Evolutionary conservation across 805 yeast species (phyloP).

Genomic region (Ogataea neopini): DNA sequence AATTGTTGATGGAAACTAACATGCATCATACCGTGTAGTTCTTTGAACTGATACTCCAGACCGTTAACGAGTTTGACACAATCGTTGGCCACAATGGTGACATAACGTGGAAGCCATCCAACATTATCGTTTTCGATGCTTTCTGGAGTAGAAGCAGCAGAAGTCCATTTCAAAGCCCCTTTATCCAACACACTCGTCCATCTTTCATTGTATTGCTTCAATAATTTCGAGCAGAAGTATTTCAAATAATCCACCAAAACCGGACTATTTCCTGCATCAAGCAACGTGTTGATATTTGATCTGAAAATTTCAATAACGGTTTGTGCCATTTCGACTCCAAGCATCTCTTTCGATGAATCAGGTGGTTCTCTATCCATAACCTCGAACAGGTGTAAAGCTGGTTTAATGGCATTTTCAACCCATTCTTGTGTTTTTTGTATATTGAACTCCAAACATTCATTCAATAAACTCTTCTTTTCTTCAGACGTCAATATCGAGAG

Average conservation of each 20-base stretch:
- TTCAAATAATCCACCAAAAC: slow-evolving; percentile 28
- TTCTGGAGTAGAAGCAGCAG: slow-evolving; percentile 10
- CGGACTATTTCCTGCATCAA: slow-evolving; percentile 39
- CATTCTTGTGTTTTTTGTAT: slow-evolving; percentile 80
- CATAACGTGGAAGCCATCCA: slow-evolving; percentile 34
- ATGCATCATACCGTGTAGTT: slow-evolving; percentile 24
- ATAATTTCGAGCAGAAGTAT: slow-evolving; percentile 25
- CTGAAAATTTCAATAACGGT: slow-evolving; percentile 27
- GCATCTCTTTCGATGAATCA: slow-evolving; percentile 26
- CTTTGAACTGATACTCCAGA: slow-evolving; percentile 25
- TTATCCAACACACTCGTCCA: slow-evolving; percentile 25
- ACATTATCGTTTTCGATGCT: slow-evolving; percentile 19
- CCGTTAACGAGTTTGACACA: slow-evolving; percentile 34
- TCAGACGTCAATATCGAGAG: slow-evolving; percentile 56
- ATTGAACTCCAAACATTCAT: slow-evolving; percentile 75
- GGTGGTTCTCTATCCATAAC: slow-evolving; percentile 69
- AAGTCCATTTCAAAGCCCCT: slow-evolving; percentile 22
- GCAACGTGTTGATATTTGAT: slow-evolving; percentile 36
- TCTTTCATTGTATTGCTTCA: slow-evolving; percentile 22
- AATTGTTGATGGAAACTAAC: slow-evolving; percentile 27
- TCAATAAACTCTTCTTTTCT: slow-evolving; percentile 68
- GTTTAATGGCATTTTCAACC: slow-evolving; percentile 53
- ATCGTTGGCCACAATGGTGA: slow-evolving; percentile 34
- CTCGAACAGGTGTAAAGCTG: slow-evolving; percentile 51
- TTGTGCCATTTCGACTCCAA: slow-evolving; percentile 34